These are phyloP conservation scores for Ustanciosporium gigantosporum DNA, from an alignment of 1,284 basidiomycete species.

Conservation along the genomic window DNA sequence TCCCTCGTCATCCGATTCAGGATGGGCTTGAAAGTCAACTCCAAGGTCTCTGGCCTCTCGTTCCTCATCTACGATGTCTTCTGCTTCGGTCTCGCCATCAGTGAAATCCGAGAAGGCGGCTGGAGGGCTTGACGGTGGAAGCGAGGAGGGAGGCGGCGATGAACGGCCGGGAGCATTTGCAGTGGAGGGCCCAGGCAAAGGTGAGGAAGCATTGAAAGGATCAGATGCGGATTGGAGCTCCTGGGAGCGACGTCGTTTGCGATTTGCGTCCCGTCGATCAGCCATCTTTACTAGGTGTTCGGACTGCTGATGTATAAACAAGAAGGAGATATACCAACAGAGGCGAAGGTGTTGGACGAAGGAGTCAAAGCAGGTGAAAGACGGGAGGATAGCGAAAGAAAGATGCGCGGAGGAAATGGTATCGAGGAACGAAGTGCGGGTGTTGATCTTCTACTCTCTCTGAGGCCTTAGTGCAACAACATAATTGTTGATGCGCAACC, in stretches of 20 bases:
- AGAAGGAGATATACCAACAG: too few species aligned
- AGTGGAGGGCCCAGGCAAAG: constrained; percentile 27
- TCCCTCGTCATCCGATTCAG: constrained; percentile 72
- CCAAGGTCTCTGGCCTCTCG: constrained; percentile 47
- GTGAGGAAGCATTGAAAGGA: constrained; percentile 37
- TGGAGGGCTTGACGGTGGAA: constrained; percentile 57
- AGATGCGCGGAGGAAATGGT: too few species aligned
- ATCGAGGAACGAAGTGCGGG: too few species aligned
- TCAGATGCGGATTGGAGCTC: constrained; percentile 27
- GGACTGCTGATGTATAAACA: too few species aligned
- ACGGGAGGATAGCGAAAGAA: neutral
- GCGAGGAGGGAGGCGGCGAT: constrained; percentile 50
- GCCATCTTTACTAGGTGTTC: too few species aligned
- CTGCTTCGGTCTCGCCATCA: constrained; percentile 43
- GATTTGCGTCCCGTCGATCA: constrained; percentile 21
- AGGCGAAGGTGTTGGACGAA: too few species aligned
- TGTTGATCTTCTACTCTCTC: too few species aligned
- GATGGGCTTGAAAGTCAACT: constrained; percentile 69
- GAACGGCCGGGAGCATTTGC: constrained; percentile 41
- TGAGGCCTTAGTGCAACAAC: too few species aligned
- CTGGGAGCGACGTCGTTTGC: constrained; percentile 47
- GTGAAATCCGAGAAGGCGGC: constrained; percentile 53
- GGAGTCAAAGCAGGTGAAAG: too few species aligned
- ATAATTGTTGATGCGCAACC: too few species aligned
- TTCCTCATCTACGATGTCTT: constrained; percentile 54